Conservation (phyloP, 148 eudicot species). For the Rhododendron williamsianum region DNA sequence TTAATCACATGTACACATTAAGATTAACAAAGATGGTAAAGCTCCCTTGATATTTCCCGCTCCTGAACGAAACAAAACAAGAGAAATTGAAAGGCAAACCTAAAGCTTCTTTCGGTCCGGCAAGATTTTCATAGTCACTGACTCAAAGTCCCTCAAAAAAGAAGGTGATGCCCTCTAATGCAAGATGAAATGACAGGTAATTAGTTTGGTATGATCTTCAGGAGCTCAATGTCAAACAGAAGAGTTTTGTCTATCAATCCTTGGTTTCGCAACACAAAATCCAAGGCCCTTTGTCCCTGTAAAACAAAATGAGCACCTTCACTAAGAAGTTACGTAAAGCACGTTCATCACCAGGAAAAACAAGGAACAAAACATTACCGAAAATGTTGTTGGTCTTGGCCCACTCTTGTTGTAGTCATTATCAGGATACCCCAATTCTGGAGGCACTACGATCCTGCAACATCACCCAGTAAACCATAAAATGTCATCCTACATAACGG, state of each 20-base stretch:
- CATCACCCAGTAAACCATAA: conserved; percentile 8
- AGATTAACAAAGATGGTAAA: background rate
- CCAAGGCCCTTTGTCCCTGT: conserved; percentile 94
- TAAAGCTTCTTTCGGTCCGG: background rate
- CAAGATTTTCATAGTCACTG: background rate
- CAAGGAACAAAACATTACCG: conserved; percentile 36
- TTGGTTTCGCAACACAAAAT: conserved; percentile 86
- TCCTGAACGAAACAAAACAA: background rate
- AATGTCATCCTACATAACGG: background rate
- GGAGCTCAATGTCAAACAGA: conserved; percentile 92
- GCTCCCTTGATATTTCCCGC: background rate
- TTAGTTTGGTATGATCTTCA: conserved; percentile 65
- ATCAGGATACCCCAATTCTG: conserved; percentile 90
- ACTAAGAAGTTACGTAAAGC: background rate
- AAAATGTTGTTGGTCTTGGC: conserved; percentile 91
- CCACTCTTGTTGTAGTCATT: conserved; percentile 79
- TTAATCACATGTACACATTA: background rate
- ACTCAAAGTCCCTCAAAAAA: background rate
- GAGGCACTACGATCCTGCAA: conserved; percentile 92
- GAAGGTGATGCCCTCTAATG: background rate
- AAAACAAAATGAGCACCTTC: conserved; percentile 10
- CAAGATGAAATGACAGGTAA: background rate
- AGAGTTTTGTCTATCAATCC: conserved; percentile 97
- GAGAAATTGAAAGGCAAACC: background rate
- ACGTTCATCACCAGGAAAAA: background rate